Percentiles rank a stretch among this genome's conserved stretches.
phyloP scores from a whole-genome alignment of 257 asterid genomes.

The Ocimum tenuiflorum region DNA sequence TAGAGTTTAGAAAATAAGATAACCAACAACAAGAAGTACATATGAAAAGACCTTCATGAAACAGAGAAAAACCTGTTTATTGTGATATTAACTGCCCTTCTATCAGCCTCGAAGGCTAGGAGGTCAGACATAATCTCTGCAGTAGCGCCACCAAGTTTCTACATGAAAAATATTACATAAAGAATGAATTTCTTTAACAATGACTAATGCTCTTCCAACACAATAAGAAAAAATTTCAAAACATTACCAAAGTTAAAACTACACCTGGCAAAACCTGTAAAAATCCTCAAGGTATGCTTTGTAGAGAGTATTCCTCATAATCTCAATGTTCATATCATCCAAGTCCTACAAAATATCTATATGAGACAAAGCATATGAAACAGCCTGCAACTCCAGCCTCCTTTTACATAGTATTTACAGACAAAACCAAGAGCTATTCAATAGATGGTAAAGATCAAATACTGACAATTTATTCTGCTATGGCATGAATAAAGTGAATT shows the following conservation, averaged over 20 bases:
- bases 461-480: background rate
- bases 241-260: background rate
- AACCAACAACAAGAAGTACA: background rate
- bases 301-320: conserved; percentile 89
- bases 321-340: conserved; percentile 94
- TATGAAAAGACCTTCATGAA: background rate
- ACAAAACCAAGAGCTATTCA: background rate
- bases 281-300: conserved; percentile 95
- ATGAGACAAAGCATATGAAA: background rate
- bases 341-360: conserved; percentile 46
- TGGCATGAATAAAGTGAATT: background rate
- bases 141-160: conserved; percentile 96
- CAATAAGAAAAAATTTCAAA: background rate
- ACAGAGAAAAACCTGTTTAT: conserved; percentile 54
- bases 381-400: background rate
- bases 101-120: conserved; percentile 84
- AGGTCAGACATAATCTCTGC: conserved; percentile 87
- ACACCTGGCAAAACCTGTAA: conserved; percentile 74
- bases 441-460: background rate
- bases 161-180: conserved; percentile 17
- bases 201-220: background rate
- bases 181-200: background rate
- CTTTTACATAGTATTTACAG: background rate
- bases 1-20: background rate
- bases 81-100: conserved; percentile 89